Conservation (phyloP, 2,329 filamentous ascomycete genomes). For the Paradendryphiella salina region DNA sequence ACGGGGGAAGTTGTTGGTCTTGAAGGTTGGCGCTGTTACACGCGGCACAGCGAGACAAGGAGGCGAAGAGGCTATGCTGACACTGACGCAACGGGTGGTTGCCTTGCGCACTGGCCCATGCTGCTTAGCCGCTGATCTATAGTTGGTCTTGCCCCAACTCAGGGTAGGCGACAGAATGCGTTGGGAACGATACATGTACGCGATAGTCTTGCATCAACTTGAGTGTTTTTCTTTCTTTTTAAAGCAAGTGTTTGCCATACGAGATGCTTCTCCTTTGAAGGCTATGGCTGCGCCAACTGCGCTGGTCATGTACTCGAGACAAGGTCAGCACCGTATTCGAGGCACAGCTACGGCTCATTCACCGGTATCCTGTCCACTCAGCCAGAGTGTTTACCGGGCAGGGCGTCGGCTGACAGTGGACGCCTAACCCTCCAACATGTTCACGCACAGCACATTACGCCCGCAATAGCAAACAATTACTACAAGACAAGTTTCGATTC, state of each 20-base stretch:
- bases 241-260: not conserved
- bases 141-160: slow-evolving; percentile 19
- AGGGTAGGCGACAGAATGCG: not conserved
- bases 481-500: slow-evolving; percentile 23
- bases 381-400: not conserved
- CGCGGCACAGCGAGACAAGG: slow-evolving; percentile 15
- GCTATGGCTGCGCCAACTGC: not conserved
- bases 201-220: not conserved
- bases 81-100: slow-evolving; percentile 19
- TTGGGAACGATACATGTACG: not conserved
- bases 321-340: slow-evolving; percentile 1
- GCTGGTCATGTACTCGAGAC: not conserved
- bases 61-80: slow-evolving; percentile 19
- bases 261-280: not conserved
- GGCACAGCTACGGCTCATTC: slow-evolving; percentile 8
- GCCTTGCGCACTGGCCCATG: slow-evolving; percentile 17
- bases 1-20: slow-evolving; percentile 5
- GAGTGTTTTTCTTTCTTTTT: too few species aligned
- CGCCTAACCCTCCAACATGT: not conserved
- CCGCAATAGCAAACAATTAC: not conserved
- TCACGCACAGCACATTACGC: not conserved
- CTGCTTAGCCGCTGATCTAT: slow-evolving; percentile 21
- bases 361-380: slow-evolving; percentile 1
- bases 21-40: slow-evolving; percentile 13
- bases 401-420: not conserved